A percentile compares a stretch with the other conserved stretches of the same genome.
phyloP scores from a whole-genome alignment of 441 rosid species.

The Theobroma grandiflorum region DNA sequence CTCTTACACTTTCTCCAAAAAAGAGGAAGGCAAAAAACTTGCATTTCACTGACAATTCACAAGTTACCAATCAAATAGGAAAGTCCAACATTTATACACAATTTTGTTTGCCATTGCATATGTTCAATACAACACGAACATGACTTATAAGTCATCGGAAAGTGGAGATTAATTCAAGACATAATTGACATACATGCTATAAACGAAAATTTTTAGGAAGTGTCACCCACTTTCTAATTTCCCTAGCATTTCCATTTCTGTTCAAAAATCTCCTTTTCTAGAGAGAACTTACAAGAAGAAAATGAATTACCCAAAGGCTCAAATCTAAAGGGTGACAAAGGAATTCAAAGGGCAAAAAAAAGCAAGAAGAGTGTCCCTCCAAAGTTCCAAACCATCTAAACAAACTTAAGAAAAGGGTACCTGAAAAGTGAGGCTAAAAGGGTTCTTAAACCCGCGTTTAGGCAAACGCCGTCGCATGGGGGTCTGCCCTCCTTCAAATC shows the following conservation, averaged over 20 bases:
- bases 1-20: neutral
- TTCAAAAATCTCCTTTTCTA: neutral
- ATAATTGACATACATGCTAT: neutral
- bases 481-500: constrained; percentile 96
- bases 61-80: neutral
- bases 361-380: neutral
- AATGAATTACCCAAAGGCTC: neutral
- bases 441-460: constrained; percentile 90
- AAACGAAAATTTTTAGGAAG: neutral
- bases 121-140: neutral
- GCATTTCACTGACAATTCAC: neutral
- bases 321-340: neutral
- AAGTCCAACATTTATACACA: neutral
- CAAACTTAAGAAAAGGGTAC: constrained; percentile 35
- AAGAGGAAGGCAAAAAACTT: neutral
- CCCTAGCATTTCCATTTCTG: neutral
- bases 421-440: constrained; percentile 87
- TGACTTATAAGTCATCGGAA: neutral
- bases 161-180: neutral
- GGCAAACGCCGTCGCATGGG: constrained; percentile 93
- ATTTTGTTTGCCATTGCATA: neutral
- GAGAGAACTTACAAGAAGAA: neutral
- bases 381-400: neutral
- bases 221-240: neutral
- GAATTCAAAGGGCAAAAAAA: too few species aligned